A percentile compares a stretch with the other conserved stretches of the same genome.
Evolutionary conservation across 2,329 filamentous ascomycete genomes (phyloP).

Genomic region (Talaromyces sp.): DNA sequence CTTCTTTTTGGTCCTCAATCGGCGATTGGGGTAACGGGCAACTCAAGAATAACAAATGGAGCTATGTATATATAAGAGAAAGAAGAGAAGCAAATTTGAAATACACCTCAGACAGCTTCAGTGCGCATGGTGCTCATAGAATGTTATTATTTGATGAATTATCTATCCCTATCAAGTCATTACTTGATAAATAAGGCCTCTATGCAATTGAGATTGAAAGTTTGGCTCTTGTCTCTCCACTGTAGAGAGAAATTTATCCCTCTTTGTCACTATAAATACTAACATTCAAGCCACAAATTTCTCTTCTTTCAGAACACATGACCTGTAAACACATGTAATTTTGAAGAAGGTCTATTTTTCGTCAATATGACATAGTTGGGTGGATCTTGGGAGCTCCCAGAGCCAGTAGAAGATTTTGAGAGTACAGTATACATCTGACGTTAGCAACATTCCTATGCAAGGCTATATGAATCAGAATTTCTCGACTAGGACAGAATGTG

Average conservation of each 20-base stretch:
- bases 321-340: slow-evolving; percentile 6
- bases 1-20: not conserved
- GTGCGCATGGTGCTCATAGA: not conserved
- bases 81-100: not conserved
- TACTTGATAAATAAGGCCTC: not conserved
- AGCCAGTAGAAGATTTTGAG: not conserved
- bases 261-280: slow-evolving; percentile 9
- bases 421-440: slow-evolving; percentile 11
- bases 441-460: slow-evolving; percentile 8
- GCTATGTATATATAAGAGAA: slow-evolving; percentile 8
- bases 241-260: not conserved
- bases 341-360: not conserved
- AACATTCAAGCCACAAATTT: slow-evolving; percentile 13
- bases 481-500: slow-evolving; percentile 11
- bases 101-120: not conserved
- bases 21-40: not conserved
- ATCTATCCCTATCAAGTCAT: not conserved
- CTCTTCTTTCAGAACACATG: slow-evolving; percentile 1
- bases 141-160: not conserved
- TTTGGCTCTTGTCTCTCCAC: slow-evolving; percentile 3
- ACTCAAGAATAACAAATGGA: not conserved
- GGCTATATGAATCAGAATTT: slow-evolving; percentile 5
- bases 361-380: slow-evolving; percentile 11
- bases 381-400: not conserved
- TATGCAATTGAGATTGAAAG: not conserved